Conservation (phyloP, 306 rosid genomes). For the Comarum palustre region DNA sequence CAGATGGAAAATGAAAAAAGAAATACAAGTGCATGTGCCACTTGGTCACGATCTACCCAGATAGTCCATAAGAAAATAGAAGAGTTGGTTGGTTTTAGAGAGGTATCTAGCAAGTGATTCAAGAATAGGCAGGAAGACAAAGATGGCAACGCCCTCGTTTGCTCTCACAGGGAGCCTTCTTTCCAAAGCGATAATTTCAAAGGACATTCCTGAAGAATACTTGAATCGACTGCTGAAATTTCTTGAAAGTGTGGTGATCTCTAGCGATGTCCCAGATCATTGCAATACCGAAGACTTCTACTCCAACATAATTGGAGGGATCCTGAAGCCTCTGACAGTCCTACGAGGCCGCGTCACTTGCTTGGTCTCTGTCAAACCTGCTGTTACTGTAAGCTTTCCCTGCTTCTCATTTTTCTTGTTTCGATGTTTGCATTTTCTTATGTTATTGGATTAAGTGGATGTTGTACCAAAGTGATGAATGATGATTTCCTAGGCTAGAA, state of each 20-base stretch:
- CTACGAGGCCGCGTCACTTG: constrained; percentile 41
- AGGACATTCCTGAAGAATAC: constrained; percentile 11
- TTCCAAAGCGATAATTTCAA: constrained; percentile 23
- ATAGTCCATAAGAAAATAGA: neutral
- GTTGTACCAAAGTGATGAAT: neutral
- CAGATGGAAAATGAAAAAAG: neutral
- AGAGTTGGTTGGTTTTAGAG: neutral
- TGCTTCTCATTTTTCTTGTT: neutral
- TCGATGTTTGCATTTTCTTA: neutral
- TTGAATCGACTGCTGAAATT: neutral
- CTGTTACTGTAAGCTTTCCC: constrained; percentile 22
- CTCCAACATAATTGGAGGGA: constrained; percentile 26
- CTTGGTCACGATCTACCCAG: no score
- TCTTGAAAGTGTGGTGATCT: constrained; percentile 10
- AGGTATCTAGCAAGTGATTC: neutral
- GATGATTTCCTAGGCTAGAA: neutral
- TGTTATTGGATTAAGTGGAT: neutral
- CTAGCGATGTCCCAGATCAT: constrained; percentile 27
- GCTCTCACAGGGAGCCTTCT: constrained; percentile 1
- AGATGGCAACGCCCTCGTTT: constrained; percentile 27
- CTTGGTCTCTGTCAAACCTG: constrained; percentile 34
- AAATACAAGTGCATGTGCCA: no score
- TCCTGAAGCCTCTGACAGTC: constrained; percentile 24
- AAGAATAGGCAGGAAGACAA: neutral
- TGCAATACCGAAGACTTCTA: constrained; percentile 28